Base-by-base conservation (phyloP, 2,329 filamentous ascomycete species). In the Davidsoniella eucalypti region DNA sequence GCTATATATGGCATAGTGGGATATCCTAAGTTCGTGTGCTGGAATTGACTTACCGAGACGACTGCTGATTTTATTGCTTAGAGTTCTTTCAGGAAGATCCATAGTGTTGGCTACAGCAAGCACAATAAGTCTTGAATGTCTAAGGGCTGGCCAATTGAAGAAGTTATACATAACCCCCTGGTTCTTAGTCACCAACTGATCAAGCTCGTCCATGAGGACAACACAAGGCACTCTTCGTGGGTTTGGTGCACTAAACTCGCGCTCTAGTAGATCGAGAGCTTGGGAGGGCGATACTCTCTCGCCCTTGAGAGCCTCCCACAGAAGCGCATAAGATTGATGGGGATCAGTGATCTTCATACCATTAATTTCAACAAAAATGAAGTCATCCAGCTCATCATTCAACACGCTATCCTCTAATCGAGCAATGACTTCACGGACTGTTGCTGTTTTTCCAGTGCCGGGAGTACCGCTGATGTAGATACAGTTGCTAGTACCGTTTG, bases 91-190 rank as follows among this genome's bases (percentile, higher is more conserved):
- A 0, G 92, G 92, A 52, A 98, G 68, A 66, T 98, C 92, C 92
- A 98, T 98, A 21, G 92, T 98, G 64, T 98, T 98, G 48, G 92
- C 93, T 16, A 98, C 92, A 9, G 93, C 93, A 5, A 98, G 77
- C 5, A 98, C 93, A 63, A 98, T 95, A 42, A 98, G 72, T 45
- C 88, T 79, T 49, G 87, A 94, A 64, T 98, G 88, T 46, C 85
- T 78, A 49, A 96, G 71, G 9, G 86, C 84, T 3, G 92, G 92
- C 92, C 92, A 98, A 61, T 98, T 98, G 75, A 98, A 98, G 65
- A 98, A 98, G 65, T 98, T 98, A 69, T 98, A 98, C 92, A 98
- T 98, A 66, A 98, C 92, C n/a, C 86, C 90, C 64, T 98, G 93
- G 60, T 94, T 96, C 61, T 90, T 92, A 10, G 92, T 98, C 4